Evolutionary conservation across 139 green algal species (phyloP).

Genomic region (Chlorella vulgaris): DNA sequence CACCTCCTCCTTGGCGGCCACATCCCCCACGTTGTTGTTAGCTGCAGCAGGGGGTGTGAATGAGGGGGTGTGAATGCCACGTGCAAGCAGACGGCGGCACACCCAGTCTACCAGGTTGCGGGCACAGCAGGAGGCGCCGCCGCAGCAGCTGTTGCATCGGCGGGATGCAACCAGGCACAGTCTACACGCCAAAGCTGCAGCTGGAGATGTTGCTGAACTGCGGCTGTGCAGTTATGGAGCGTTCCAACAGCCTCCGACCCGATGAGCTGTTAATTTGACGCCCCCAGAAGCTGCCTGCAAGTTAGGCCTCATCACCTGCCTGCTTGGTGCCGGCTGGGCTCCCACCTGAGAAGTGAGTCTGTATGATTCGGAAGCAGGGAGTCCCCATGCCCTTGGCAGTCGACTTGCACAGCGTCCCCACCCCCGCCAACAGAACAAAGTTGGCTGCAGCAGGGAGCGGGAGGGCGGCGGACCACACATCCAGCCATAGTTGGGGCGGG

Average conservation of each 20-base stretch:
- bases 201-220: too few relatives aligned
- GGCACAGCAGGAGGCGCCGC: too few relatives aligned
- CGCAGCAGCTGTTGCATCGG: too few relatives aligned
- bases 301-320: too few relatives aligned
- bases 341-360: slow-evolving; percentile 75
- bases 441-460: too few relatives aligned
- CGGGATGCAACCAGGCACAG: too few relatives aligned
- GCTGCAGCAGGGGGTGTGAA: background rate
- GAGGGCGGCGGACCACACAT: background rate
- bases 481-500: background rate
- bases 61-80: background rate
- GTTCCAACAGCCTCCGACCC: too few relatives aligned
- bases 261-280: too few relatives aligned
- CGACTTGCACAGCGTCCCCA: slow-evolving; percentile 73
- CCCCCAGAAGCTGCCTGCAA: too few relatives aligned
- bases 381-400: slow-evolving; percentile 81
- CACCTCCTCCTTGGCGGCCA: slow-evolving; percentile 89
- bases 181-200: background rate
- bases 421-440: slow-evolving; percentile 82
- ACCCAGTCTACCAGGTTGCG: too few relatives aligned
- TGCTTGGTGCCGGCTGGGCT: too few relatives aligned
- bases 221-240: too few relatives aligned
- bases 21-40: slow-evolving; percentile 83
- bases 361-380: slow-evolving; percentile 86
- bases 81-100: background rate